Evolutionary conservation across 1,284 basidiomycete genomes (phyloP), one percentile per base, ranked within the genome.

Genomic region (Cystobasidiaceae sp.): DNA sequence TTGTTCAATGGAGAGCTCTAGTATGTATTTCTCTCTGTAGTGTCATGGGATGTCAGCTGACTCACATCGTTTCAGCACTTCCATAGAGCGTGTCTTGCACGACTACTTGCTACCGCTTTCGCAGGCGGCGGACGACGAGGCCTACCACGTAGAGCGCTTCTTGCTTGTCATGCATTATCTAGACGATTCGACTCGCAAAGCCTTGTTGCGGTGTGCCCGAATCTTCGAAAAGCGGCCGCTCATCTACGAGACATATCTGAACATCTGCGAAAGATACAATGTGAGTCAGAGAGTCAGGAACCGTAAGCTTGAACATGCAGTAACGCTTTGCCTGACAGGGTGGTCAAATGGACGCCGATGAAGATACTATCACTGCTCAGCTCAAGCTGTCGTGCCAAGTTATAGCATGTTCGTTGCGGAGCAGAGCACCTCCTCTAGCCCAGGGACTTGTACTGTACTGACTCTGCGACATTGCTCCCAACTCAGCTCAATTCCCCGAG

Each of bases 81-180:
- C 82, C 0, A 83, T 85, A 0, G 85, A 89, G 71, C 80, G 85
- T 68, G 81, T 85, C 3, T 73, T 96, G 27, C 83, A 84, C 30
- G 83, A 87, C 43, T 84, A 85, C 72, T 85, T 98, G 56, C 79
- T 97, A 2, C 93, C 94, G 0, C 78, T 94, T 0, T 90, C 92
- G 0, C 77, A 82, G n/a, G 85, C 85, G 71, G 86, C 88, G 4
- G 72, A 77, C 17, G 79, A 79, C 69, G 90, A 93, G 71, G 82
- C 81, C 0, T 82, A 83, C 0, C 97, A 93, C 93, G 89, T 88
- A 0, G 90, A 94, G 71, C 82, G 87, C 19, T 77, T 97, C 33
- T 79, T 97, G 17, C 81, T 82, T 21, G 86, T 87, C 1, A 86
- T 92, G 81, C 81, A 81, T 45, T 82, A 82, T 69, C 77, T 96